Base-by-base conservation (phyloP, 768 basidiomycete genomes). In the Boletus pseudopeckii region DNA sequence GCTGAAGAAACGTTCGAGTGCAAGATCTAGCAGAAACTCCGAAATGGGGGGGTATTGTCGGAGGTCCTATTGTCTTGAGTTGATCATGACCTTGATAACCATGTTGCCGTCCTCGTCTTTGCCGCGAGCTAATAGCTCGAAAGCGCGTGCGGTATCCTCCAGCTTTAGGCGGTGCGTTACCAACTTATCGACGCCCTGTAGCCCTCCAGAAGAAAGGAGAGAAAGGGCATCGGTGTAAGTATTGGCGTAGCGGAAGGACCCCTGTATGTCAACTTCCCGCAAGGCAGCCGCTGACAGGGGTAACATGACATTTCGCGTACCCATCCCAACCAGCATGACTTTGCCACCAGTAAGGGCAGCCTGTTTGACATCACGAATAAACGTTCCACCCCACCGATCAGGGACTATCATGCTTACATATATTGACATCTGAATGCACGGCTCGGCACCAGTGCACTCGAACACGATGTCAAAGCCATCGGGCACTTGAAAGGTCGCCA, bases 301-400 rank as follows among this genome's bases (percentile, higher is more conserved):
- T 50, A 97, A 77, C 58, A 80, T 77, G 52, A 87, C 82, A 62
- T 86, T 88, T 54, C 86, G 82, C 15, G 92, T 83, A 60, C 96
- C 96, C 96, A 98, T 98, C 20, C 96, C 96, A 59, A 98, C 84
- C 63, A 93, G 88, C 79, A 92, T 86, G 52, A 97, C 91, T 67
- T 88, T 92, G 46, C 92, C 91, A 47, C 94, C 95, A 17, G 89
- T 77, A 48, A 80, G 76, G 15, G 94, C 92, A 62, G 86, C 82
- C 92, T 93, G 69, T 50, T 53, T 33, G 48, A 49, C 30, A 47
- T 36, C n/a, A 30, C 44, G 36, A 52, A 44, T 66, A 55, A 61
- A 65, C 50, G 22, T 33, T 38, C 40, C 30, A 52, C 36, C 15
- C 48, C 53, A 36, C 33, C 46, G 42, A 59, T 34, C 40, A 52